Base-by-base conservation (phyloP, 192 early-diverging fungal genomes). In the Chytriomyces confervae region DNA sequence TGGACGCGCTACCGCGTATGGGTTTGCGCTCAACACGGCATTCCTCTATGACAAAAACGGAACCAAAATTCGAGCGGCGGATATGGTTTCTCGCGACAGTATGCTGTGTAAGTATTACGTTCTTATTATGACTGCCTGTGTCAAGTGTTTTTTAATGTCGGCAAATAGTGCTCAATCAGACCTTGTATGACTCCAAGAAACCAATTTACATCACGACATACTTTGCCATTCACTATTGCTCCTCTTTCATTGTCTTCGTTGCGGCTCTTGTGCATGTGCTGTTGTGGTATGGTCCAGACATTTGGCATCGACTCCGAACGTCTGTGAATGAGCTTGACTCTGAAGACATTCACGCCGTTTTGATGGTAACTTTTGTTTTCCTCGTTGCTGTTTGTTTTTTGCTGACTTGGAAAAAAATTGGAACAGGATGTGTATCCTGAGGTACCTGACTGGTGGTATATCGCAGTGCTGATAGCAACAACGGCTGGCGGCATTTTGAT, bases 191-290 rank as follows among this genome's bases (percentile, higher is more conserved):
- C 23, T 44, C 20, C n/a, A 53, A 20, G 23, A 49, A 50, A 6
- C 71, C 78, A 8, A 46, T 80, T 50, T 24, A 73, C 45, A 61
- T 69, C 53, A 79, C 76, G 10, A 75, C 77, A 6, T 80, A 53
- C 50, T 75, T 82, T 51, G 76, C 81, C 27, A 24, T 83, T n/a
- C 53, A 50, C 13, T 81, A 84, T 50, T 48, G 65, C 66, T 47
- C 71, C 8, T 71, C 72, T 5, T 86, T 86, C 61, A 85, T 89
- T 47, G 86, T 84, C 66, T 66, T 92, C 68, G 84, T 80, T 18
- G 84, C 90, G 36, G 75, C 86, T 1, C 43, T 94, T 8, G 80
- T 83, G n/a, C 91, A 94, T 75, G 87, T 89, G 29, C 68, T 68
- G 11, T 73, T 95, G 6, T 91, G 85, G 80, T 89, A 92, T 61